Percentiles rank a stretch among this genome's conserved stretches.
phyloP scores from a whole-genome alignment of 805 yeast species.

The Metschnikowia kunwiensis region DNA sequence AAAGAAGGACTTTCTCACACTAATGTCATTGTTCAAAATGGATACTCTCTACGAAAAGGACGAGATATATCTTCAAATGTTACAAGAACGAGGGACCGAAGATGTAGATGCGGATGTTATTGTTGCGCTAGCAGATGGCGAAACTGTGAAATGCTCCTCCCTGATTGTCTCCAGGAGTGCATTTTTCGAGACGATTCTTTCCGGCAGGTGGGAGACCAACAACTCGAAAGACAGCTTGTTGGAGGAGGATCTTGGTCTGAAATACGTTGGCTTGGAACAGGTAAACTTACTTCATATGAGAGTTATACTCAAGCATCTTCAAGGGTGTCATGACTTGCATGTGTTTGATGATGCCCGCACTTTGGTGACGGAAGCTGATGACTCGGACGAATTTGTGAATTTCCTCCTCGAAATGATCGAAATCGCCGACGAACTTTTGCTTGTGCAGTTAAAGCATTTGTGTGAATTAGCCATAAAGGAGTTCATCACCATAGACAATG shows the following conservation, averaged over 20 bases:
- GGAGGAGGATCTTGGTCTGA: constrained; percentile 12
- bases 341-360: constrained; percentile 31
- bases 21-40: constrained; percentile 20
- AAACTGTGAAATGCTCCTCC: constrained; percentile 45
- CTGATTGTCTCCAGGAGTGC: constrained; percentile 57
- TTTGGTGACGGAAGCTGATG: constrained; percentile 5
- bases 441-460: constrained; percentile 55
- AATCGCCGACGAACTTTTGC: constrained; percentile 58
- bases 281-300: constrained; percentile 43
- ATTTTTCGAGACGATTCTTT: constrained; percentile 58
- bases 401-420: constrained; percentile 56
- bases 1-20: constrained; percentile 26
- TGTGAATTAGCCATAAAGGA: constrained; percentile 61
- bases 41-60: constrained; percentile 14
- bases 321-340: constrained; percentile 48
- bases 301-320: constrained; percentile 51
- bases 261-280: constrained; percentile 41
- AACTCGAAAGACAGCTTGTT: not conserved
- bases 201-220: constrained; percentile 48
- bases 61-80: constrained; percentile 6
- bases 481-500: constrained; percentile 58
- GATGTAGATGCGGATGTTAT: constrained; percentile 37
- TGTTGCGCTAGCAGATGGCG: constrained; percentile 48
- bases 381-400: constrained; percentile 46
- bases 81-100: constrained; percentile 15